Percentiles rank a stretch among this genome's conserved stretches.
Evolutionary conservation across 306 rosid genomes (phyloP).

Genomic region (Trifolium fragiferum): DNA sequence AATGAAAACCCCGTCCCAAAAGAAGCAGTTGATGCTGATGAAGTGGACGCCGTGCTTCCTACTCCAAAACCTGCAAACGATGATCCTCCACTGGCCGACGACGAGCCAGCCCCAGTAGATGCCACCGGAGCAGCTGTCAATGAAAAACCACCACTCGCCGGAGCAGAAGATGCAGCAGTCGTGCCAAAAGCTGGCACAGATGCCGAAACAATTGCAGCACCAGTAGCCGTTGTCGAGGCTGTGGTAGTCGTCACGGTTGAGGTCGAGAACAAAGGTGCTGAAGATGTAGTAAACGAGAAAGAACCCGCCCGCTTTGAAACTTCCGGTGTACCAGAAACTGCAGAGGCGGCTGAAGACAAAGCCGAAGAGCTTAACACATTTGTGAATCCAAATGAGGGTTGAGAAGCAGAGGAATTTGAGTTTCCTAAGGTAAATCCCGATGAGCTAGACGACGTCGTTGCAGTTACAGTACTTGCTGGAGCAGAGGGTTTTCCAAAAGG

Average conservation of each 20-base stretch:
- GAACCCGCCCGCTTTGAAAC: conserved; percentile 50
- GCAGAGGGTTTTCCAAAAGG: conserved; percentile 50
- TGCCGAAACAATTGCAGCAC: conserved; percentile 46
- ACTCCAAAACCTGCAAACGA: conserved; percentile 52
- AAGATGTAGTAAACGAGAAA: conserved; percentile 54
- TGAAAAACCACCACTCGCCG: conserved; percentile 23
- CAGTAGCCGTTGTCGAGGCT: conserved; percentile 55
- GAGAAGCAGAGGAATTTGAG: conserved; percentile 56
- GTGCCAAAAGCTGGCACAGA: conserved; percentile 54
- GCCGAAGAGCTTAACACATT: conserved; percentile 49
- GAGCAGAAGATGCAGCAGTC: conserved; percentile 47
- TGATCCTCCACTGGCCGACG: conserved; percentile 47
- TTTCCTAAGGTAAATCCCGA: conserved; percentile 59
- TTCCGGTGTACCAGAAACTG: conserved; percentile 42
- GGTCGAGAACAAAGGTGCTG: conserved; percentile 61
- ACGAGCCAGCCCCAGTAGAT: conserved; percentile 41
- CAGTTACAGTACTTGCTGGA: conserved; percentile 38
- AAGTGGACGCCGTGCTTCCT: conserved; percentile 25
- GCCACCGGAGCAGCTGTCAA: conserved; percentile 39
- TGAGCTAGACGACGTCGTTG: conserved; percentile 51
- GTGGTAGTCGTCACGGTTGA: conserved; percentile 64
- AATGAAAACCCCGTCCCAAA: conserved; percentile 58
- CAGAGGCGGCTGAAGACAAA: conserved; percentile 28
- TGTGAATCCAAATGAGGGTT: conserved; percentile 53
- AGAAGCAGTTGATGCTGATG: conserved; percentile 51